A percentile compares a stretch with the other conserved stretches of the same genome.
Evolutionary conservation across 2,329 filamentous ascomycete genomes (phyloP).

Genomic region (Aspergillus vadensis): DNA sequence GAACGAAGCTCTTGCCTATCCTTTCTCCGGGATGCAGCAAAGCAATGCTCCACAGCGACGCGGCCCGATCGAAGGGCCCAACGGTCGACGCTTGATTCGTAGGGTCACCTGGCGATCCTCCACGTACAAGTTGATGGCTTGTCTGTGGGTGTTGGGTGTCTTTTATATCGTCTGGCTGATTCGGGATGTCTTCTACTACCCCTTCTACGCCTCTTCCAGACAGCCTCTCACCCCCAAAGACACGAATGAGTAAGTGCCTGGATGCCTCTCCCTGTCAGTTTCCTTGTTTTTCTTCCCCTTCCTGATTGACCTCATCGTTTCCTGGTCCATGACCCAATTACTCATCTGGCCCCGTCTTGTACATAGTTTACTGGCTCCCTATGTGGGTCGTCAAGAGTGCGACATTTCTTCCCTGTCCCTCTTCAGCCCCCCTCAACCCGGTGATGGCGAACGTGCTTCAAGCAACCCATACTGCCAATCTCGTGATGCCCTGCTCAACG

Average conservation of each 20-base stretch:
- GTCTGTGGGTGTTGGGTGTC: slow-evolving; percentile 43
- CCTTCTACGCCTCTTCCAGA: slow-evolving; percentile 31
- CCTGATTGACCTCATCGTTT: neutral
- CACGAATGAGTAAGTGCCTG: slow-evolving; percentile 28
- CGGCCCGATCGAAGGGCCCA: slow-evolving; percentile 44
- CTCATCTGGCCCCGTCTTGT: slow-evolving; percentile 18
- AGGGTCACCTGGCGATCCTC: slow-evolving; percentile 47
- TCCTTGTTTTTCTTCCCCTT: neutral
- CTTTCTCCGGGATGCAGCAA: slow-evolving; percentile 32
- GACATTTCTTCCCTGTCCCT: slow-evolving; percentile 38
- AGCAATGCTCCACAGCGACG: slow-evolving; percentile 30
- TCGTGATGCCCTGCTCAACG: slow-evolving; percentile 40
- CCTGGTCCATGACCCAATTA: slow-evolving; percentile 13
- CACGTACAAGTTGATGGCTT: slow-evolving; percentile 45
- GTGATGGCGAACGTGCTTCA: slow-evolving; percentile 15
- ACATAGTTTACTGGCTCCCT: slow-evolving; percentile 39
- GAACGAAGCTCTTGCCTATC: slow-evolving; percentile 40
- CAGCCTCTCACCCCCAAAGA: slow-evolving; percentile 10
- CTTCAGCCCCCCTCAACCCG: slow-evolving; percentile 32
- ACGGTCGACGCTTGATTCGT: slow-evolving; percentile 42
- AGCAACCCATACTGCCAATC: slow-evolving; percentile 34
- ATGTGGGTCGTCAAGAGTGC: slow-evolving; percentile 41
- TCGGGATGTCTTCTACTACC: slow-evolving; percentile 41
- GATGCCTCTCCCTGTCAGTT: slow-evolving; percentile 6
- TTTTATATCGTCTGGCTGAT: slow-evolving; percentile 46